Evolutionary conservation across 2,329 filamentous ascomycete species (phyloP), one percentile per base, ranked within the genome.

Genomic region (Fusarium bulbicola): DNA sequence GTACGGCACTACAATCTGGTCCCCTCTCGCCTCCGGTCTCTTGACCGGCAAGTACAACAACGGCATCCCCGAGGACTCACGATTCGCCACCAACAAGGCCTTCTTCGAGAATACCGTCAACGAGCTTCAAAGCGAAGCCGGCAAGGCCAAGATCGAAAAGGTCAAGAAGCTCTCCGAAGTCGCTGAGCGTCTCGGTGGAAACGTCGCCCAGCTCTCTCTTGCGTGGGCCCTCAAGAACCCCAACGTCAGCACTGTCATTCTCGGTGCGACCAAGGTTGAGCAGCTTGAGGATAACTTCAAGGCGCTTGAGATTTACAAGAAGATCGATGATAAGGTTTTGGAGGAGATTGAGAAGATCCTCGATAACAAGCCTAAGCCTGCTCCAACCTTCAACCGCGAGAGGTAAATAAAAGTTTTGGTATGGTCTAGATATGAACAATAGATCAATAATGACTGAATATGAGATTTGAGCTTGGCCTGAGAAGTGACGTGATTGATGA

Each of bases 31-130:
- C 46, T 80, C 80, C 8, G 90, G 91, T 8, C 81, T 92, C 58
- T 80, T 92, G 66, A 90, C 89, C 0, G 90, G 90, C 30, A 92
- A 92, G 80, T 92, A 92, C 82, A 91, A 90, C 56, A 83, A 85
- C 45, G 86, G 85, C 3, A 82, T 90, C 18, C 88, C 89, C 4
- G 84, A 87, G 56, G 87, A 86, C 74, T 90, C 86, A n/a, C 87
- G 88, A 34, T 91, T 88, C 73, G 88, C 73, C 43, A 65, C 73
- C 45, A 77, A 77, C 70, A 77, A 76, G 66, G 59, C 71, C 3
- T 74, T 77, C 57, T 77, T 74, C 52, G 52, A 70, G 45, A 30
- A 57, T 20, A 69, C 66, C 1, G 57, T 63, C 54, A 75, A 57
- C 16, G 59, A 54, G 39, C 68, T 70, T 6, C 52, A 74, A 50